These are phyloP conservation scores for Ceratobasidium sp. DNA, from an alignment of 1,284 basidiomycete species.

Conservation along the genomic window DNA sequence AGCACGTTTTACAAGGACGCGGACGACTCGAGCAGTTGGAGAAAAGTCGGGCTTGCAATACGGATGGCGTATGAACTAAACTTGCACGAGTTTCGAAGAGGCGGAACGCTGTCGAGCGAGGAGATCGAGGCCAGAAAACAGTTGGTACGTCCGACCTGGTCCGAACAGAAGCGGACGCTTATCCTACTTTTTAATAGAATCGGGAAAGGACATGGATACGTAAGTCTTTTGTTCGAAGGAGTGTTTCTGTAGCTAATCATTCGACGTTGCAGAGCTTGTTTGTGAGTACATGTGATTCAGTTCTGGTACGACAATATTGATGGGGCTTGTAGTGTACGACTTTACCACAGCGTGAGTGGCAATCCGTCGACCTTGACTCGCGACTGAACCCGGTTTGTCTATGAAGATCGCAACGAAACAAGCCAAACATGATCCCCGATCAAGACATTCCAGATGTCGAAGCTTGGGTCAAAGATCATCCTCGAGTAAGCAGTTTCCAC, in stretches of 20 bases:
- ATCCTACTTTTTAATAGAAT: conserved; percentile 33
- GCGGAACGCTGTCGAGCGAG: conserved; percentile 46
- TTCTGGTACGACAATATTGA: neutral
- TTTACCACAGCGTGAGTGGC: conserved; percentile 37
- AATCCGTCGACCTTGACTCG: too few species aligned
- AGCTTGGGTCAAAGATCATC: conserved; percentile 28
- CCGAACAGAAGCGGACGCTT: neutral
- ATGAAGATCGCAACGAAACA: conserved; percentile 31
- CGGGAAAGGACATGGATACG: conserved; percentile 46
- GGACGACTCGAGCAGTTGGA: conserved; percentile 49
- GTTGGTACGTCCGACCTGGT: conserved; percentile 33
- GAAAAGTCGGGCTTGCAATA: conserved; percentile 47
- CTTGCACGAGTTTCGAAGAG: conserved; percentile 45
- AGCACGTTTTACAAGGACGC: conserved; percentile 54
- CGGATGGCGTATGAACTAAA: conserved; percentile 52
- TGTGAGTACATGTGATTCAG: conserved; percentile 8
- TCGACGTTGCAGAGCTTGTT: conserved; percentile 28
- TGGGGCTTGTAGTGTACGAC: conserved; percentile 20
- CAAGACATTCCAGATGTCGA: conserved; percentile 28
- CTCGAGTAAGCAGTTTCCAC: neutral
- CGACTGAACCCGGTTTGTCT: too few species aligned
- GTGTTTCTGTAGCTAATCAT: neutral
- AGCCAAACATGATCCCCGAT: conserved; percentile 35
- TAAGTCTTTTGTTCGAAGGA: conserved; percentile 34
- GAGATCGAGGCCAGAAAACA: conserved; percentile 46